Evolutionary conservation across 352 stramenopile genomes (phyloP).

Genomic region (Thalassiosira pacifica): DNA sequence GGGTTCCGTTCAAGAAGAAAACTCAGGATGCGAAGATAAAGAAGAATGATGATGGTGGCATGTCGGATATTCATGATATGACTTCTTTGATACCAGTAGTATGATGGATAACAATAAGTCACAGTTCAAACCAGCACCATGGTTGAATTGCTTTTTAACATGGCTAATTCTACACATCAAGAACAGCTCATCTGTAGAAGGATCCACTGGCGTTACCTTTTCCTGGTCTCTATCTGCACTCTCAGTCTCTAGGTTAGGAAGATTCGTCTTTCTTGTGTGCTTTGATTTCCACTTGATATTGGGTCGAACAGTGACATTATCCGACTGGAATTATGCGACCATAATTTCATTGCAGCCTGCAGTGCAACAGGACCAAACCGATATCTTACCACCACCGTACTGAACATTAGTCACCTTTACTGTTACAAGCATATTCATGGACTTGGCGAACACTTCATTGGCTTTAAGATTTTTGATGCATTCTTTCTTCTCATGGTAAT

Average conservation of each 20-base stretch:
- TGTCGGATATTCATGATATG: background rate
- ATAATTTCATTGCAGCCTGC: background rate
- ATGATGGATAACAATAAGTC: too few species aligned
- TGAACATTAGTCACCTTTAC: background rate
- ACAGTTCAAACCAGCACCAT: too few species aligned
- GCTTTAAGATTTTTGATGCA: background rate
- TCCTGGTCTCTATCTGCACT: too few species aligned
- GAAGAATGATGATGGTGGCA: background rate
- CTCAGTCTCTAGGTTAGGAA: too few species aligned
- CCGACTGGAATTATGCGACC: background rate
- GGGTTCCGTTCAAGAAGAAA: background rate
- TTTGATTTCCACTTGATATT: too few species aligned
- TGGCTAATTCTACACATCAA: too few species aligned
- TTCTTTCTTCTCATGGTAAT: background rate
- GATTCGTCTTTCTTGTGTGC: too few species aligned
- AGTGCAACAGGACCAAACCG: background rate
- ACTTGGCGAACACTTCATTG: background rate
- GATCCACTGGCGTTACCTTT: too few species aligned
- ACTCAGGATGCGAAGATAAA: background rate
- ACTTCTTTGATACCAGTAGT: slow-evolving; percentile 38
- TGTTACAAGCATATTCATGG: background rate
- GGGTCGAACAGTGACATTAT: background rate
- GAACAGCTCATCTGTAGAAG: too few species aligned
- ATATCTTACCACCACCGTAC: background rate
- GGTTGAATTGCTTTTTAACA: too few species aligned